A percentile compares a stretch with the other conserved stretches of the same genome.
phyloP scores from a whole-genome alignment of 257 asterid species.

The Henckelia pumila region DNA sequence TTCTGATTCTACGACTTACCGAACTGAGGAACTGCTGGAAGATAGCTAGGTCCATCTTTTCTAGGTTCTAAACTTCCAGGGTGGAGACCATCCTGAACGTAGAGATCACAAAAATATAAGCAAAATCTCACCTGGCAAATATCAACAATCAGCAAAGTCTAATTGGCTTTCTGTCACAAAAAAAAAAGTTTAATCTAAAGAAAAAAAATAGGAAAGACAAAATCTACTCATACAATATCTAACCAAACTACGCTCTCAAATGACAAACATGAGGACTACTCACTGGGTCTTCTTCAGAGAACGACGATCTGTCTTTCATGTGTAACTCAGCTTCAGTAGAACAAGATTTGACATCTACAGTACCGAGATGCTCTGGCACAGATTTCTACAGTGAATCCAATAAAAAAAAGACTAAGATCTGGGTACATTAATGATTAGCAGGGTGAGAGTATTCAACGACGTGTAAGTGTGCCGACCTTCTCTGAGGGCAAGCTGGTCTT shows the following conservation, averaged over 20 bases:
- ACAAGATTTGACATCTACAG: constrained; percentile 36
- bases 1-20: constrained; percentile 33
- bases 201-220: too few relatives aligned
- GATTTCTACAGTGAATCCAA: constrained; percentile 45
- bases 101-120: constrained; percentile 21
- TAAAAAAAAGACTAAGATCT: constrained; percentile 27
- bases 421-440: constrained; percentile 12
- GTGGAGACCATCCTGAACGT: constrained; percentile 38
- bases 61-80: constrained; percentile 25
- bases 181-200: too few relatives aligned
- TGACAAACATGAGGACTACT: constrained; percentile 29
- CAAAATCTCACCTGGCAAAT: background rate
- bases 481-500: constrained; percentile 41
- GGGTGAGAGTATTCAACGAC: constrained; percentile 17
- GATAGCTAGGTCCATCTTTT: constrained; percentile 24
- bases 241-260: background rate
- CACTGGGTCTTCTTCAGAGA: constrained; percentile 44
- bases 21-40: constrained; percentile 50
- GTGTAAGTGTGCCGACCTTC: constrained; percentile 37
- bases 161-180: constrained; percentile 15
- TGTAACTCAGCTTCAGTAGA: constrained; percentile 30
- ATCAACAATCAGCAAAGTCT: background rate
- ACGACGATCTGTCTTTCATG: constrained; percentile 29
- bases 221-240: background rate
- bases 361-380: constrained; percentile 37